Percentiles rank a stretch among this genome's conserved stretches.
These are phyloP conservation scores for Jacaranda copaia DNA, from an alignment of 257 asterid genomes.

Conservation along the genomic window DNA sequence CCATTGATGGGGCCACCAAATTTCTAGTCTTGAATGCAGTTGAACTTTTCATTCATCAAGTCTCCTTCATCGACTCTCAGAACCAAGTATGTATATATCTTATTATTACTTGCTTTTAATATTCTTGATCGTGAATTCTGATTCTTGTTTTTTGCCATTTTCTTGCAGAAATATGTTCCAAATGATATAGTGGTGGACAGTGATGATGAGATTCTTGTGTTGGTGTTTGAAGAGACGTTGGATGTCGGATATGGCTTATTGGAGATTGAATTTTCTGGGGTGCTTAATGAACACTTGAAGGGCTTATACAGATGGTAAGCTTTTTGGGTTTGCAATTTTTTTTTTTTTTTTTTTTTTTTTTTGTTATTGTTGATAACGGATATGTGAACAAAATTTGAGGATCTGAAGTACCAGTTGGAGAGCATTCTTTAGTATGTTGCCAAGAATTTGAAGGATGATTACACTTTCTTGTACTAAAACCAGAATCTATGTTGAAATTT, in stretches of 20 bases:
- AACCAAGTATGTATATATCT: slow-evolving; percentile 24
- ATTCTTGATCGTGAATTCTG: background rate
- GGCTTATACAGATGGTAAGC: slow-evolving; percentile 53
- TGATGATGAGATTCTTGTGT: slow-evolving; percentile 46
- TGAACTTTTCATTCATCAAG: slow-evolving; percentile 39
- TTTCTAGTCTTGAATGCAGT: slow-evolving; percentile 44
- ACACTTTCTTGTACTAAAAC: too few species aligned
- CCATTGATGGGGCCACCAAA: slow-evolving; percentile 29
- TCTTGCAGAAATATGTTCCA: slow-evolving; percentile 50
- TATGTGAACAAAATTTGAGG: background rate
- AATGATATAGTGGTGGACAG: slow-evolving; percentile 38
- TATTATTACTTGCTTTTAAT: too few species aligned
- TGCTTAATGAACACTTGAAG: slow-evolving; percentile 44
- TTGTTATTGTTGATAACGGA: background rate
- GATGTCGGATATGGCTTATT: slow-evolving; percentile 40
- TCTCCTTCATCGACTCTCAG: slow-evolving; percentile 34
- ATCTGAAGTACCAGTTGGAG: background rate
- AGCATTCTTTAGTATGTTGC: background rate
- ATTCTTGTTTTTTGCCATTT: background rate
- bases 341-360: too few species aligned
- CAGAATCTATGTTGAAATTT: background rate
- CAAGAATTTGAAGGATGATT: too few species aligned
- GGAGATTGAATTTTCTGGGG: slow-evolving; percentile 46
- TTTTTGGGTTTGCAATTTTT: background rate
- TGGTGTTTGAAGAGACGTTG: slow-evolving; percentile 44